phyloP scores from a whole-genome alignment of 2,329 filamentous ascomycete species.

The Botrytis fragariae region DNA sequence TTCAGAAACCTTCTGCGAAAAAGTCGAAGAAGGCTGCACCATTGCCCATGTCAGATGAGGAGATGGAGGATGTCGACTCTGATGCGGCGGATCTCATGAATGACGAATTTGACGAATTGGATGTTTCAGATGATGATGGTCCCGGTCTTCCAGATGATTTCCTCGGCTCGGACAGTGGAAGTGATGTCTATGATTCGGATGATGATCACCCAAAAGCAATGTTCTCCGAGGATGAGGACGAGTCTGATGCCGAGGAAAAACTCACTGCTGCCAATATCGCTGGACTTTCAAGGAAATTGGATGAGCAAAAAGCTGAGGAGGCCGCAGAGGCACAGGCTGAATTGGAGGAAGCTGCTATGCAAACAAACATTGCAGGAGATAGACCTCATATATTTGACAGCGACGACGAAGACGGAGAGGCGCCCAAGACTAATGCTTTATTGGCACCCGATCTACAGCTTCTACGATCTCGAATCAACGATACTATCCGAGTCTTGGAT shows the following conservation, averaged over 20 bases:
- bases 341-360: slow-evolving; percentile 77
- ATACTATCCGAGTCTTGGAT: slow-evolving; percentile 87
- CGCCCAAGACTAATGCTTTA: slow-evolving; percentile 58
- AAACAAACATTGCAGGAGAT: slow-evolving; percentile 89
- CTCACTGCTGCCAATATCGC: slow-evolving; percentile 96
- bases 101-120: slow-evolving; percentile 43
- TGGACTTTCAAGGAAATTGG: slow-evolving; percentile 81
- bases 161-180: slow-evolving; percentile 41
- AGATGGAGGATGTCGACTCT: slow-evolving; percentile 42
- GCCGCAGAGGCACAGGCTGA: slow-evolving; percentile 82
- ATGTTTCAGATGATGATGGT: slow-evolving; percentile 37
- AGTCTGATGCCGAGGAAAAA: slow-evolving; percentile 83
- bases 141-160: slow-evolving; percentile 56
- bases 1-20: slow-evolving; percentile 40
- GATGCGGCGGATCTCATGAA: slow-evolving; percentile 49
- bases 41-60: slow-evolving; percentile 43
- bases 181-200: slow-evolving; percentile 47
- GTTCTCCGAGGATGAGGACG: slow-evolving; percentile 94
- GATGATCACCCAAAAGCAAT: slow-evolving; percentile 64
- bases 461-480: slow-evolving; percentile 83
- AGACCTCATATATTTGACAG: slow-evolving; percentile 63
- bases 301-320: slow-evolving; percentile 72
- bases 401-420: slow-evolving; percentile 59
- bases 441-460: slow-evolving; percentile 89
- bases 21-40: slow-evolving; percentile 40